Base-by-base conservation (phyloP, 2,329 filamentous ascomycete genomes). In the Bipolaris bicolor region DNA sequence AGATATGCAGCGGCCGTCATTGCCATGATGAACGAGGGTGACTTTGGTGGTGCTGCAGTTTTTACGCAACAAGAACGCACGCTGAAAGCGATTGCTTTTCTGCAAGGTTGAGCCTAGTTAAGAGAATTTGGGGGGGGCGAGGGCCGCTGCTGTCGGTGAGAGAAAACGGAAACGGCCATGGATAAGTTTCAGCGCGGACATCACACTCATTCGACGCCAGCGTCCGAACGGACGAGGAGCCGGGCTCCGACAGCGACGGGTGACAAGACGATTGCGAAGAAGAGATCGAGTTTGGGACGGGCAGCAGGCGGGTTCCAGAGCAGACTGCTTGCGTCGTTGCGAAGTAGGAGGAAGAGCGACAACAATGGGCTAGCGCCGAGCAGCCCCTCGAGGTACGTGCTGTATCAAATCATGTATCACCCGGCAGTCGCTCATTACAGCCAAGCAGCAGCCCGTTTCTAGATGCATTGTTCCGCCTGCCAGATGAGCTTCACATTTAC, bases 401-500 rank as follows among this genome's bases (percentile, higher is more conserved):
- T 13, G 11, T 15, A 24, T 41, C 39, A 15, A 24, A 41, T 41
- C 39, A 41, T 26, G 33, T 41, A 13, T 36, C 26, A 24, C 37
- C 24, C 15, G 41, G 43, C 31, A 37, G n/a, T 31, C 29, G 37
- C 55, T 55, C 43, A 49, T 55, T 15, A 57, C 55, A 49, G 44
- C 56, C 45, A 45, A 55, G 36, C 47, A 44, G 22, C 47, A 75
- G 72, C 58, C 64, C 65, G 1, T 74, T 75, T 57, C 65, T 74
- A 34, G 67, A 65, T 31, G 67, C 67, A 15, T 60, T 76, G 53
- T 68, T 76, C 45, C 68, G 66, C 13, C 63, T 76, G 46, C 74
- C 74, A 13, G 68, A 69, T 52, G 74, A 76, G 58, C 63, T 76
- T 43, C 70, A 74, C 56, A 64, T 74, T 7, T 65, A 71, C 53